Base-by-base conservation (phyloP, 805 yeast genomes). In the Nakazawaea ambrosiae region DNA sequence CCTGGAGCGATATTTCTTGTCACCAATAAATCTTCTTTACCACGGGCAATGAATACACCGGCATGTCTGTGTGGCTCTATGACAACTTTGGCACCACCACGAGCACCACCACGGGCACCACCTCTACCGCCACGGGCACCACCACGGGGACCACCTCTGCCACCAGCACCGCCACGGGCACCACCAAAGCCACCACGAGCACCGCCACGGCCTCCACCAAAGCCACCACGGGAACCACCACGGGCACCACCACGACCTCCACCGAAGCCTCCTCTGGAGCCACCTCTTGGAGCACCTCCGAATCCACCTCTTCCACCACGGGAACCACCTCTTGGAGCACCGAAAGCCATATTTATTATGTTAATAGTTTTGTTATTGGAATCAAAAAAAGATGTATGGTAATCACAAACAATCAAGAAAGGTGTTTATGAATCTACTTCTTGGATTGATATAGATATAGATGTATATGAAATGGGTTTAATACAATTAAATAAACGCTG, bases 1-100 rank as follows among this genome's bases (percentile, higher is more conserved):
- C 98, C 98, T 57, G 98, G 97, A 33, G 96, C 95, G 60, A 82
- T 68, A 74, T 92, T 92, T 73, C 84, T 90, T 57, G 98, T 92
- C 47, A 92, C 96, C 57, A 92, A 75, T 61, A 92, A 76, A 78
- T 92, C 98, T 73, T 92, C 98, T 68, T 92, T 92, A 66, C 98
- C 98, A 73, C 97, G 87, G 63, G 97, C 98, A 66, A 92, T 90
- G 80, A 79, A 92, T 50, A 92, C 96, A 78, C 94, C 98, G 39
- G 89, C 95, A 62, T 92, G 97, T 72, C 96, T 84, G 69, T 92
- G 98, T 54, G 97, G 97, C 71, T 92, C 98, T 53, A 90, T 82
- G 57, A 90, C 86, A 51, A 90, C 97, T 73, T 84, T 92, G 55
- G 96, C 95, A 62, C 94, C 95, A 54, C 90, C 92, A 49, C 71